Evolutionary conservation across 805 yeast genomes (phyloP).

Genomic region (Debaryomyces maramus): DNA sequence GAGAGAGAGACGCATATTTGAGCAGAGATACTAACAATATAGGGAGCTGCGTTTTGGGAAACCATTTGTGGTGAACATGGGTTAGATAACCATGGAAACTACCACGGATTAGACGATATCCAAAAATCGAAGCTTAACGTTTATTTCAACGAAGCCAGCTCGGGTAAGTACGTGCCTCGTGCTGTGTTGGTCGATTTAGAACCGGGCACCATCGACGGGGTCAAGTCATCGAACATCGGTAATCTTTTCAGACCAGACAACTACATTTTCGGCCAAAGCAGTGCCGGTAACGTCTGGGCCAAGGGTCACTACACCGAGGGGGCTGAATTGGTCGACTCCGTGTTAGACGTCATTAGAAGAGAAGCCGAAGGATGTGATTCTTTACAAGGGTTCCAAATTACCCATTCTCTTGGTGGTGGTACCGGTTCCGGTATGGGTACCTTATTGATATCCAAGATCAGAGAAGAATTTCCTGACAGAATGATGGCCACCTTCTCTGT

Average conservation of each 20-base stretch:
- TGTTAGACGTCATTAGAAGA: conserved; percentile 85
- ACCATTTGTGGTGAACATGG: conserved; percentile 89
- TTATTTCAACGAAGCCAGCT: conserved; percentile 82
- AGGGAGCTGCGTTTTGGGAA: conserved; percentile 94
- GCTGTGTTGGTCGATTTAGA: conserved; percentile 91
- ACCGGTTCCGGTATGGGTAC: conserved; percentile 98
- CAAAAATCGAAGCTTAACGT: conserved; percentile 65
- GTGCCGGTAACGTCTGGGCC: conserved; percentile 97
- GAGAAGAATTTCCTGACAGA: conserved; percentile 93
- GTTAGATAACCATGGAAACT: conserved; percentile 70
- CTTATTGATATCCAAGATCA: conserved; percentile 74
- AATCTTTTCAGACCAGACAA: conserved; percentile 90
- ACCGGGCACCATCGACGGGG: conserved; percentile 90
- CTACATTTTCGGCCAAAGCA: conserved; percentile 82
- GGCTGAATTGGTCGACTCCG: conserved; percentile 89
- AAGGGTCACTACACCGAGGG: conserved; percentile 97
- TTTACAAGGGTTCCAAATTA: conserved; percentile 90
- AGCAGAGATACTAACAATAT: conserved; percentile 4
- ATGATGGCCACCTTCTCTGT: conserved; percentile 96
- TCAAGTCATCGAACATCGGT: conserved; percentile 78
- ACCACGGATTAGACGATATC: conserved; percentile 51
- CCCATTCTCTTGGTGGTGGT: conserved; percentile 67
- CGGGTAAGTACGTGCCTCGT: conserved; percentile 90
- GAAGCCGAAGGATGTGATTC: conserved; percentile 94
- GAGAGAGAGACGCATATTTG: background rate